Evolutionary conservation across 495 filamentous ascomycete genomes (phyloP), one percentile per base, ranked within the genome.

Genomic region (Tuber umbilicatum): DNA sequence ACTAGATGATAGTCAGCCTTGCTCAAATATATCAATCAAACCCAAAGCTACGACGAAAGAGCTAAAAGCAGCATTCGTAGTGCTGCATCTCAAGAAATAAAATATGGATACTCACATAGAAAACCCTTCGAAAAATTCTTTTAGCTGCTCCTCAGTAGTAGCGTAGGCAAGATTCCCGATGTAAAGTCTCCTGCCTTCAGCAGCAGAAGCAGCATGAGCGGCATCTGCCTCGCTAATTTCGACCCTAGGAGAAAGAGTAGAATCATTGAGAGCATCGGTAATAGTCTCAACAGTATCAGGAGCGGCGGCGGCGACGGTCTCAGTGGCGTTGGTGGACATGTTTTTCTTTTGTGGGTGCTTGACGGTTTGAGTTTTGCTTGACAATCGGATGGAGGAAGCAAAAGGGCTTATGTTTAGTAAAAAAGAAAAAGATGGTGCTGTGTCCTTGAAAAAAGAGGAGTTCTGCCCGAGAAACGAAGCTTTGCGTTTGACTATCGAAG

Each of bases 91-190:
- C 41, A 69, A 72, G 72, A 35, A 73, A 14, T 71, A 27, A 55
- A n/a, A 60, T 0, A 67, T 67, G 40, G 79, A 64, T 77, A 92
- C 95, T 90, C 90, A 99, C 96, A 99, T 91, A 86, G 93, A 90
- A 90, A 94, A 97, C 85, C 88, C 90, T 86, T 92, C 92, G 90
- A 99, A 99, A 89, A 99, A 99, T 74, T 94, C 93, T 87, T 94
- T 97, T 88, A 99, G 92, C 89, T 97, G 93, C 89, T 92, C 95
- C 92, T 98, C 95, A 83, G 94, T 96, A 88, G 95, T 98, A 89
- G 95, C 94, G 85, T 99, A 98, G 74, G 95, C 95, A 89, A 99
- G 93, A 87, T 99, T 99, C 85, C 95, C 95, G 87, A 98, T 98
- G 87, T 99, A 99, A 78, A 99, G 89, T 86, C 95, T 93, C 88